Percentiles rank a stretch among this genome's conserved stretches.
phyloP scores from a whole-genome alignment of 225 moss, liverwort and hornwort species.

The Climacium dendroides region DNA sequence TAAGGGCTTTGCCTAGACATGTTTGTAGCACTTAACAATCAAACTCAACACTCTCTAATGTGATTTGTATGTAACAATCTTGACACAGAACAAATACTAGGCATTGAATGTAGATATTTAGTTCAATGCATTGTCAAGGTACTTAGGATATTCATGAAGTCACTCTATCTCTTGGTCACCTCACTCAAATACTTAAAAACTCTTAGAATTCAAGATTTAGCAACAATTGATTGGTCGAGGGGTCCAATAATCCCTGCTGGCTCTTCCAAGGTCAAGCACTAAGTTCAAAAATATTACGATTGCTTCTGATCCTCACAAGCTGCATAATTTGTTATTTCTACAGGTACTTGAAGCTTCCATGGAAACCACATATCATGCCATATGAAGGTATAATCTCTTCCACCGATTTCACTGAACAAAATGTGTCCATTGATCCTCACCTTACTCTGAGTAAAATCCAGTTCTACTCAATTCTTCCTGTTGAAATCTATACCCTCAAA shows the following conservation, averaged over 20 bases:
- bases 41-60: not conserved
- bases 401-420: not conserved
- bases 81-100: not conserved
- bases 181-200: not conserved
- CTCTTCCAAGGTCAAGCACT: too few species aligned
- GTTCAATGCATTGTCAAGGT: not conserved
- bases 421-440: not conserved
- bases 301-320: not conserved
- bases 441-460: not conserved
- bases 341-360: slow-evolving; percentile 78
- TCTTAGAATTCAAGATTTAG: not conserved
- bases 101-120: not conserved
- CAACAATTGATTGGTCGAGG: not conserved
- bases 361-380: slow-evolving; percentile 68
- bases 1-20: not conserved
- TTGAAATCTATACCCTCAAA: not conserved
- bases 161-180: not conserved
- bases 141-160: not conserved
- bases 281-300: not conserved
- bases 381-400: slow-evolving; percentile 47
- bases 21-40: not conserved
- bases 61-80: not conserved
- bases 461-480: not conserved
- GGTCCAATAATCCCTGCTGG: not conserved
- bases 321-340: not conserved